phyloP scores from a whole-genome alignment of 345 rosid genomes.

The Chamaenerion angustifolium region DNA sequence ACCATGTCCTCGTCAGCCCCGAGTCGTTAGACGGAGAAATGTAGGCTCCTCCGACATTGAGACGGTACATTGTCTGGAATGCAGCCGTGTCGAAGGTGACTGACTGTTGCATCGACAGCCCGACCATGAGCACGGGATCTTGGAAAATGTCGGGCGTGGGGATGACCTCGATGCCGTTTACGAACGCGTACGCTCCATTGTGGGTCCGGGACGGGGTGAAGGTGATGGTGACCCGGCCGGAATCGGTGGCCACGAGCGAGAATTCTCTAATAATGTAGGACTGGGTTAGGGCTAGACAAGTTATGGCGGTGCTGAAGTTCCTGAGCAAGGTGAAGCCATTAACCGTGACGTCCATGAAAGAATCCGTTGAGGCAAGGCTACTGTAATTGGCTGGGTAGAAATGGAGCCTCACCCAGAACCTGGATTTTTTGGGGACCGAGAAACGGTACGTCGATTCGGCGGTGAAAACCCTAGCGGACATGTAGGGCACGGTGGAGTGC shows the following conservation, averaged over 20 bases:
- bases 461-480: slow-evolving; percentile 45
- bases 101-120: slow-evolving; percentile 13
- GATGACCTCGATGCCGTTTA: slow-evolving; percentile 51
- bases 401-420: slow-evolving; percentile 34
- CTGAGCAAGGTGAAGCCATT: slow-evolving; percentile 30
- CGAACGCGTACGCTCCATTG: slow-evolving; percentile 27
- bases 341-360: slow-evolving; percentile 22
- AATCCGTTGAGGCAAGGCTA: slow-evolving; percentile 13
- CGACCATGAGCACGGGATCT: slow-evolving; percentile 21
- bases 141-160: slow-evolving; percentile 27
- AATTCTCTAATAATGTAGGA: slow-evolving; percentile 33
- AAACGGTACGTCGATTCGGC: slow-evolving; percentile 25
- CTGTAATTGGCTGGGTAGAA: slow-evolving; percentile 33
- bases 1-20: slow-evolving; percentile 40
- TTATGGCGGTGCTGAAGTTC: slow-evolving; percentile 40
- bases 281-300: slow-evolving; percentile 36
- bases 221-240: slow-evolving; percentile 20
- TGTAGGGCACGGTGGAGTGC: slow-evolving; percentile 32
- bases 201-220: slow-evolving; percentile 20
- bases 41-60: slow-evolving; percentile 41
- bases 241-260: slow-evolving; percentile 14
- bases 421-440: slow-evolving; percentile 14
- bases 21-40: slow-evolving; percentile 30
- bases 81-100: slow-evolving; percentile 9
- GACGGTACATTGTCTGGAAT: slow-evolving; percentile 41